These are phyloP conservation scores for Dioscorea dumetorum DNA, from an alignment of 106 monocot genomes.

Conservation along the genomic window DNA sequence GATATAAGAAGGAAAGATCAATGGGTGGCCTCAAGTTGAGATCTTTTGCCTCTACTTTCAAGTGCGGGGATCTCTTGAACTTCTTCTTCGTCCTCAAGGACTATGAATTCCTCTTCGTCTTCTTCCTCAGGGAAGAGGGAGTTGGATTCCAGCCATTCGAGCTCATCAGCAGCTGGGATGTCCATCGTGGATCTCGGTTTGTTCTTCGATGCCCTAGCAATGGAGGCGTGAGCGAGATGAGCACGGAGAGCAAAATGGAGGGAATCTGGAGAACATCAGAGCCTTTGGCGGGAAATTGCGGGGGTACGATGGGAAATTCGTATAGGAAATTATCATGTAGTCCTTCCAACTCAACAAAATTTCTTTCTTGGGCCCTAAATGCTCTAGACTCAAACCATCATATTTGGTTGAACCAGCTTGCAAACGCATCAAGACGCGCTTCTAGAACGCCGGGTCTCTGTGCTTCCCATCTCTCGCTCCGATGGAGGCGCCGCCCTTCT, in stretches of 20 bases:
- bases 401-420: no score
- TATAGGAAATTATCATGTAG: background rate
- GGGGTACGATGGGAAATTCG: background rate
- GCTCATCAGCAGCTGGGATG: slow-evolving; percentile 65
- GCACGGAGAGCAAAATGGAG: background rate
- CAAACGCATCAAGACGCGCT: no score
- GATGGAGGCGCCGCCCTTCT: slow-evolving; percentile 1
- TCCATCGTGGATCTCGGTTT: slow-evolving; percentile 41
- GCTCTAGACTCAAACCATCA: no score
- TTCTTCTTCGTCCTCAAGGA: slow-evolving; percentile 21
- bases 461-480: no score
- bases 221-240: background rate
- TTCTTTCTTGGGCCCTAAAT: no score
- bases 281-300: background rate
- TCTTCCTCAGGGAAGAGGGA: slow-evolving; percentile 34
- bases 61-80: background rate
- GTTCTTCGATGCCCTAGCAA: slow-evolving; percentile 7
- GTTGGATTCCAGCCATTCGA: slow-evolving; percentile 80
- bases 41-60: background rate
- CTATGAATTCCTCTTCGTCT: slow-evolving; percentile 18
- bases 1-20: background rate
- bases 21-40: background rate
- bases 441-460: no score
- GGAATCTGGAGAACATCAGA: background rate
- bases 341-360: no score